phyloP scores from a whole-genome alignment of 306 rosid genomes.

The Echinosophora koreensis region DNA sequence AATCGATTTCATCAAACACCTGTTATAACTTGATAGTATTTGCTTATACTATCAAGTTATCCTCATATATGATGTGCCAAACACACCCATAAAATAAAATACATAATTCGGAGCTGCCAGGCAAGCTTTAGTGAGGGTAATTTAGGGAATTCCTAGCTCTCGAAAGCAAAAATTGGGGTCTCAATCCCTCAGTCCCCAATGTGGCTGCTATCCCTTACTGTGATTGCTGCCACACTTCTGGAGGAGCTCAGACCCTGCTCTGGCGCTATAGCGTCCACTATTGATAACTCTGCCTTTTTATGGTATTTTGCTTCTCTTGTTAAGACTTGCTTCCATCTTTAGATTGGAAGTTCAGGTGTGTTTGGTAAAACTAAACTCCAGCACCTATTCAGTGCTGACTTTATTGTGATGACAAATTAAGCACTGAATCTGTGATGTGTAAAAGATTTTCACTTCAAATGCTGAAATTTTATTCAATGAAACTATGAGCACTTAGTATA shows the following conservation, averaged over 20 bases:
- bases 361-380: conserved; percentile 5
- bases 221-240: neutral
- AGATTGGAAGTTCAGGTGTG: neutral
- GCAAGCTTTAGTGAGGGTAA: neutral
- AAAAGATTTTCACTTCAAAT: neutral
- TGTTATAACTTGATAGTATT: neutral
- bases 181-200: neutral
- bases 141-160: neutral
- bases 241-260: neutral
- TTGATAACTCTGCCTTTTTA: neutral
- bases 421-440: neutral
- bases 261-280: neutral
- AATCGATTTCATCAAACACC: neutral
- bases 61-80: neutral
- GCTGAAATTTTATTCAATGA: neutral
- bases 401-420: neutral
- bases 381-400: neutral
- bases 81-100: neutral
- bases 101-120: conserved; percentile 1
- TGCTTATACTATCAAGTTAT: neutral
- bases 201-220: neutral
- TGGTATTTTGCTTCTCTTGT: neutral
- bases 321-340: neutral
- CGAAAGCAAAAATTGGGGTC: neutral
- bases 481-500: neutral